Conservation (phyloP, 1,139 yeast genomes). For the Zygoascus hellenicus region DNA sequence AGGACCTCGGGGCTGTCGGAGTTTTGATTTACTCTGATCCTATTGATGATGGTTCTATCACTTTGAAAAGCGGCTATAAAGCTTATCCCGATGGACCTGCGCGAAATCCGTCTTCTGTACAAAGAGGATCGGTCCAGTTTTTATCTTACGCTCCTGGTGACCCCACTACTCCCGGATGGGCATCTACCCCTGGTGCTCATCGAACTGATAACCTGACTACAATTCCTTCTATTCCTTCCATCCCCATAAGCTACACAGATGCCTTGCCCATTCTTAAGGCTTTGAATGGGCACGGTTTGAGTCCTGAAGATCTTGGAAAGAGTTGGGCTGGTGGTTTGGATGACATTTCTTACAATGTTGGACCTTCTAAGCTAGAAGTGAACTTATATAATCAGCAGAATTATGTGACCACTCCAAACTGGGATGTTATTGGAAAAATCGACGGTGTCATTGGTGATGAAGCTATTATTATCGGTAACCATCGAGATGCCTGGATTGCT, state of each 20-base stretch:
- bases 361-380: conserved; percentile 51
- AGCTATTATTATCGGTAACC: conserved; percentile 58
- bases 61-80: conserved; percentile 46
- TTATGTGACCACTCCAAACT: conserved; percentile 53
- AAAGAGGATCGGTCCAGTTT: conserved; percentile 80
- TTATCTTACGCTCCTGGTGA: conserved; percentile 78
- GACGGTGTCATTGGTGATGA: conserved; percentile 49
- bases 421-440: conserved; percentile 53
- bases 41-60: conserved; percentile 52
- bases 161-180: conserved; percentile 82
- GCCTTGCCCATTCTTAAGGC: conserved; percentile 50
- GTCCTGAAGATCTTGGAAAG: conserved; percentile 30
- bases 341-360: conserved; percentile 50
- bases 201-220: conserved; percentile 44
- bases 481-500: conserved; percentile 68
- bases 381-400: conserved; percentile 51
- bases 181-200: conserved; percentile 52
- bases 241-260: conserved; percentile 56
- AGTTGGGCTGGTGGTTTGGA: conserved; percentile 47
- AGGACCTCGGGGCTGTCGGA: conserved; percentile 55
- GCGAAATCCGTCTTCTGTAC: conserved; percentile 62
- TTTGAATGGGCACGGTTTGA: conserved; percentile 51
- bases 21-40: conserved; percentile 62
- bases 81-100: conserved; percentile 67
- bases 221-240: conserved; percentile 57